Percentiles rank a stretch among this genome's conserved stretches.
These are phyloP conservation scores for Exophiala spinifera DNA, from an alignment of 2,329 filamentous ascomycete genomes.

Conservation along the genomic window DNA sequence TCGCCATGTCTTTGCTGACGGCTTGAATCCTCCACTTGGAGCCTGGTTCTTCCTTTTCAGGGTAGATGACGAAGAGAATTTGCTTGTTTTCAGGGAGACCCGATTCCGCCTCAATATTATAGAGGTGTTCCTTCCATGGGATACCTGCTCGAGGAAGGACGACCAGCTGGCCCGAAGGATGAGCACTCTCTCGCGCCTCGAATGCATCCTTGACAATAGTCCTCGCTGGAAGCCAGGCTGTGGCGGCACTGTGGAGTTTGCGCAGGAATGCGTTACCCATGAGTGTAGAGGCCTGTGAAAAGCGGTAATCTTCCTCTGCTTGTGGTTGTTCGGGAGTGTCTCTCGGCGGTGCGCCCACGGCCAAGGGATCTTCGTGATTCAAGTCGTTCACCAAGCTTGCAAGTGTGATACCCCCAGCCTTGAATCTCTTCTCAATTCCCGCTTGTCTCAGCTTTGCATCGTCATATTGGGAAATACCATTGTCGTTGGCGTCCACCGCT, in stretches of 20 bases:
- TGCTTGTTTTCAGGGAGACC: slow-evolving; percentile 47
- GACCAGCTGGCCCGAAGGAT: slow-evolving; percentile 73
- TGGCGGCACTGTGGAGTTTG: slow-evolving; percentile 71
- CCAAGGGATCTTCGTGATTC: slow-evolving; percentile 62
- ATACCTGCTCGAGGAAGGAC: slow-evolving; percentile 73
- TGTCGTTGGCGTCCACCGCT: slow-evolving; percentile 96
- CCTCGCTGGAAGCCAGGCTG: slow-evolving; percentile 83
- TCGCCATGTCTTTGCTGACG: slow-evolving; percentile 79
- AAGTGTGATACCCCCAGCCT: slow-evolving; percentile 76
- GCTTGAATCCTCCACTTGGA: slow-evolving; percentile 92
- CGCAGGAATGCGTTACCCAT: slow-evolving; percentile 87
- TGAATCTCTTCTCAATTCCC: slow-evolving; percentile 77
- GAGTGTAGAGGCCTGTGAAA: slow-evolving; percentile 71
- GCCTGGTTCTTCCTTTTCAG: slow-evolving; percentile 70
- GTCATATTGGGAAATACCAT: slow-evolving; percentile 84
- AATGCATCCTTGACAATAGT: slow-evolving; percentile 75
- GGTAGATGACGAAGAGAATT: slow-evolving; percentile 86
- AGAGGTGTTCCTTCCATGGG: slow-evolving; percentile 96
- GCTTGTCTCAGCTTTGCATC: slow-evolving; percentile 64
- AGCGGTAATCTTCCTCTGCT: slow-evolving; percentile 74
- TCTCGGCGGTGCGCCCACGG: slow-evolving; percentile 46
- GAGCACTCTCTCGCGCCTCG: slow-evolving; percentile 62
- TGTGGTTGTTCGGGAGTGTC: slow-evolving; percentile 56
- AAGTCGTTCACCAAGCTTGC: slow-evolving; percentile 77
- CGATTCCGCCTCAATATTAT: slow-evolving; percentile 71